phyloP scores from a whole-genome alignment of 2,329 filamentous ascomycete species.

The Westerdykella ornata region DNA sequence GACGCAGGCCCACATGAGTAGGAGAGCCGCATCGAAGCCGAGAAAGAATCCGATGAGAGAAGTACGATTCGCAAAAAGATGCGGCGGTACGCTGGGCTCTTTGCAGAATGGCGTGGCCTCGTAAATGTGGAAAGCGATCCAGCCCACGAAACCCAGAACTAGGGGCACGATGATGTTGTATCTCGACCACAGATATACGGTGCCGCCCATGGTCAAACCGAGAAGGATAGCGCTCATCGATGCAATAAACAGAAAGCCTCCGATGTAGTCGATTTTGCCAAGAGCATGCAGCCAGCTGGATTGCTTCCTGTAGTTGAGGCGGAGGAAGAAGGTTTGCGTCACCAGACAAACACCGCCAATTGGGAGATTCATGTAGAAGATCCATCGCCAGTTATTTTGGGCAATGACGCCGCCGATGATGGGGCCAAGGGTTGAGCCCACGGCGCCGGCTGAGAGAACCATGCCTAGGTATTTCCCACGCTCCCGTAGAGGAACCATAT shows the following conservation, averaged over 20 bases:
- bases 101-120: constrained; percentile 23
- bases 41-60: constrained; percentile 5
- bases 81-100: constrained; percentile 7
- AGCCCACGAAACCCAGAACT: constrained; percentile 38
- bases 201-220: constrained; percentile 40
- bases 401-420: constrained; percentile 13
- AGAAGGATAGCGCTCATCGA: constrained; percentile 35
- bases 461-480: constrained; percentile 35
- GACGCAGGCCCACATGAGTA: constrained; percentile 5
- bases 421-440: constrained; percentile 11
- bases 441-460: constrained; percentile 5
- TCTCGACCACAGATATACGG: constrained; percentile 38
- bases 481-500: constrained; percentile 42
- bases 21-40: constrained; percentile 5
- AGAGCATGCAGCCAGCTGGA: background rate
- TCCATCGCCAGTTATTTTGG: constrained; percentile 38
- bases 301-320: constrained; percentile 27
- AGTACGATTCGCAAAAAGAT: constrained; percentile 11
- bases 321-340: constrained; percentile 17
- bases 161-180: constrained; percentile 40
- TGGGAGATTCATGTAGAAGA: constrained; percentile 36
- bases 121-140: constrained; percentile 33
- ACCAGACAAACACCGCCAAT: constrained; percentile 14
- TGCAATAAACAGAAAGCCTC: constrained; percentile 38
- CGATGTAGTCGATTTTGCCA: constrained; percentile 34